Conservation (phyloP, 345 rosid genomes). For the Eucalyptus decipiens region DNA sequence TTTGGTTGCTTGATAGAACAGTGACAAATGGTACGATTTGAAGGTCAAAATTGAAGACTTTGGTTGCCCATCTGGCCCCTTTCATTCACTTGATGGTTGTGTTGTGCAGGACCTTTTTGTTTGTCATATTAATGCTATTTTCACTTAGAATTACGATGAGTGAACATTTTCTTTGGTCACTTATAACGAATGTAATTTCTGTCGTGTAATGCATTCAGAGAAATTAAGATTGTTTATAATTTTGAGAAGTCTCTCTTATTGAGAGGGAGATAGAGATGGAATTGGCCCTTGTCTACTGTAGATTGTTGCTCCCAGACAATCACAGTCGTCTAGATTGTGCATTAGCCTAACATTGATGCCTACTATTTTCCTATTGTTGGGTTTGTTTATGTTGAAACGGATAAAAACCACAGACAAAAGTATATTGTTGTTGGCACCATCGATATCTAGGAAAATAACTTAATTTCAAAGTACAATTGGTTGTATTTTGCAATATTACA, state of each 20-base stretch:
- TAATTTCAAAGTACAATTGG: background rate
- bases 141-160: background rate
- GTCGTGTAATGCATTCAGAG: background rate
- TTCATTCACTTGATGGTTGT: fast-evolving
- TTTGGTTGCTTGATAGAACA: too few species aligned
- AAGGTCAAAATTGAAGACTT: background rate
- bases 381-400: background rate
- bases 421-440: background rate
- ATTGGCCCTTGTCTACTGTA: background rate
- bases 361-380: background rate
- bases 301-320: background rate
- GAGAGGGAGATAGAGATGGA: background rate
- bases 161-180: background rate
- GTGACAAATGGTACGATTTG: too few species aligned
- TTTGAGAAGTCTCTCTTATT: background rate
- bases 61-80: background rate
- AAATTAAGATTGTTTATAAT: background rate
- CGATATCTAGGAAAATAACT: too few species aligned
- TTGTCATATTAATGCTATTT: background rate
- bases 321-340: background rate
- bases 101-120: background rate
- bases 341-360: background rate
- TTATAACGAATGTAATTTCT: too few species aligned
- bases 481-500: background rate
- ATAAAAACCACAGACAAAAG: background rate